Conservation (phyloP, 2,329 filamentous ascomycete species). For the Metarhizium guizhouense region DNA sequence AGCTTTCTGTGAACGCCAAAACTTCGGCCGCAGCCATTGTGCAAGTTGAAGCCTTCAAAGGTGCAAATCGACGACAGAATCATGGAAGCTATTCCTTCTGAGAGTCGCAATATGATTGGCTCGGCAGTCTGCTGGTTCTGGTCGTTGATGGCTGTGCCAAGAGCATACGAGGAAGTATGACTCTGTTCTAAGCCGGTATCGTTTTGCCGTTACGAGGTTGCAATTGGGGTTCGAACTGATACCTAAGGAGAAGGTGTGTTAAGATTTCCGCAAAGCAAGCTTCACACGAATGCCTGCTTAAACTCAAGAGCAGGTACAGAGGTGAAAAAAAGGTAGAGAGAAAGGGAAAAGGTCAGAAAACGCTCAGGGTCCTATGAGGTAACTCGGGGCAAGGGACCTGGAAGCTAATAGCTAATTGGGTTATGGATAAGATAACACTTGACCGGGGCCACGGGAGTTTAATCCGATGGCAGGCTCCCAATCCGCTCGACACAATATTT, state of each 20-base stretch:
- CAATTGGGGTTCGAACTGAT: background rate
- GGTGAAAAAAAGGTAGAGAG: background rate
- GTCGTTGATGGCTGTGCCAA: slow-evolving; percentile 7
- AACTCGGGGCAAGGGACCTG: background rate
- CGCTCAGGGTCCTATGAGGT: background rate
- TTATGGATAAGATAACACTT: background rate
- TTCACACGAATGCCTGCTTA: background rate
- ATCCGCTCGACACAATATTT: background rate
- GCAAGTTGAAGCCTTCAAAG: slow-evolving; percentile 35
- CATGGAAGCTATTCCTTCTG: slow-evolving; percentile 38
- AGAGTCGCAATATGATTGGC: slow-evolving; percentile 6
- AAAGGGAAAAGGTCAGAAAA: background rate
- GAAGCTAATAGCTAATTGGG: background rate
- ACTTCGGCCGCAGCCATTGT: slow-evolving; percentile 47
- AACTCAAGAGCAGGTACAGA: background rate
- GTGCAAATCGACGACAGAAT: slow-evolving; percentile 33
- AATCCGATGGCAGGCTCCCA: background rate
- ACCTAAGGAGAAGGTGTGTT: background rate
- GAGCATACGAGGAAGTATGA: background rate
- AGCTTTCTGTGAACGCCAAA: slow-evolving; percentile 32
- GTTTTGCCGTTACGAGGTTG: background rate
- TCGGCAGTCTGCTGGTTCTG: slow-evolving; percentile 2
- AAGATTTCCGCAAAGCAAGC: background rate
- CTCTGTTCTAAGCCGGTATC: background rate
- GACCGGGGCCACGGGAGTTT: background rate